Base-by-base conservation (phyloP, 208 protist species). In the Trypanosoma platydactyli region DNA sequence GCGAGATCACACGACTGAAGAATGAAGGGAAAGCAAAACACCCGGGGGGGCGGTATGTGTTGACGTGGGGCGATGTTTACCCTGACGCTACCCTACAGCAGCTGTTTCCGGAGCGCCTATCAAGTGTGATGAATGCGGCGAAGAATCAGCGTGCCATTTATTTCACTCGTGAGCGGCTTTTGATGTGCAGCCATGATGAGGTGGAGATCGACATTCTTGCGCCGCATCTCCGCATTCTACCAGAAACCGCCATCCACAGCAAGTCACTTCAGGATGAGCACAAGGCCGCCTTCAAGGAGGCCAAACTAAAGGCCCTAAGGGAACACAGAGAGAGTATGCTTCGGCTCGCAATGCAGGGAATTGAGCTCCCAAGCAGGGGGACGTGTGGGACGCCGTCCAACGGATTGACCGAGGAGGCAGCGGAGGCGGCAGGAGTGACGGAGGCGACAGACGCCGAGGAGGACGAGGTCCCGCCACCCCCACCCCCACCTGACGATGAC, bases 81-180 rank as follows among this genome's bases (percentile, higher is more conserved):
- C n/a, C 1, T 0, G 68, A 73, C 35, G 11, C 45, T 1, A 46
- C 38, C 0, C 5, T 73, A 3, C 20, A 40, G 33, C 25, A 57
- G 16, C 44, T 62, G 20, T 73, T 73, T 65, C 56, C 65, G 13
- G 68, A 65, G 44, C 56, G 58, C 35, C 49, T 73, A 1, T 51
- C 56, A 33, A 64, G 56, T 65, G 52, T 64, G 33, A 73, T 73
- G 68, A 67, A 52, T 53, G 68, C 68, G 0, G 57, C 58, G 5
- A 73, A 73, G 41, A 60, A 35, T 30, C 68, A 73, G 38, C 53
- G 58, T 20, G 38, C 50, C 16, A 59, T 73, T 48, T 13, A 61
- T 41, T 73, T 73, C 18, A 22, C 44, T 1, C n/a, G 49, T 18
- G 68, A 73, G 25, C 57, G 56, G n/a, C 56, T 73, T 5, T 29